Percentiles rank a stretch among this genome's conserved stretches.
Evolutionary conservation across 2,329 filamentous ascomycete genomes (phyloP).

Genomic region (Xylaria sp.): DNA sequence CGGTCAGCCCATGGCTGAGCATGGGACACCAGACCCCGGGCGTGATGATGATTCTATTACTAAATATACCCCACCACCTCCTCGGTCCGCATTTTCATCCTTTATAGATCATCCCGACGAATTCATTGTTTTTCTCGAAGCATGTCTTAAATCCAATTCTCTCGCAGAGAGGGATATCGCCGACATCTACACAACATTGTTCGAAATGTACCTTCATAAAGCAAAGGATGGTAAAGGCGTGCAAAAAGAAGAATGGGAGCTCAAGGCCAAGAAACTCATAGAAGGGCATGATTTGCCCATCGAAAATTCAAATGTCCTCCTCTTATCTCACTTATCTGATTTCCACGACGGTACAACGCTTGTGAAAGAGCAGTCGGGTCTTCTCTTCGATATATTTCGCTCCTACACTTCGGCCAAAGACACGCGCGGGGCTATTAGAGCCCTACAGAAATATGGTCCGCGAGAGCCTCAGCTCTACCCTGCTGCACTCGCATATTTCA

Average conservation of each 20-base stretch:
- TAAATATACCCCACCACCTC: constrained; percentile 82
- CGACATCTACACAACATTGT: constrained; percentile 93
- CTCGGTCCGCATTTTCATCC: constrained; percentile 90
- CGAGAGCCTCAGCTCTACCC: constrained; percentile 93
- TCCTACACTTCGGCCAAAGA: constrained; percentile 95
- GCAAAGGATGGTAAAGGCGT: constrained; percentile 78
- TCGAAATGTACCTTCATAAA: constrained; percentile 97
- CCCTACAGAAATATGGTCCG: constrained; percentile 89
- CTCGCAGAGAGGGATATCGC: constrained; percentile 80
- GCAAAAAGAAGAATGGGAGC: constrained; percentile 82
- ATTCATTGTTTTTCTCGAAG: constrained; percentile 93
- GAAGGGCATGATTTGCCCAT: constrained; percentile 84
- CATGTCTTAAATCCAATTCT: constrained; percentile 77
- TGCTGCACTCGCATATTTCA: constrained; percentile 92
- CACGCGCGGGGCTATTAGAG: constrained; percentile 88
- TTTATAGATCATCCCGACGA: constrained; percentile 95
- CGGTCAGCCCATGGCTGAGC: constrained; percentile 63
- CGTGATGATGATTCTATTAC: constrained; percentile 58
- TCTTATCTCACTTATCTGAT: constrained; percentile 90
- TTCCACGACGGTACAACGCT: constrained; percentile 92
- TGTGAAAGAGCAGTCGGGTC: constrained; percentile 91
- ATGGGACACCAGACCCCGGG: constrained; percentile 63
- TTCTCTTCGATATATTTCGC: constrained; percentile 94
- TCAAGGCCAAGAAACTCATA: constrained; percentile 89
- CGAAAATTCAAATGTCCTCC: constrained; percentile 91